phyloP scores from a whole-genome alignment of 75 land plant species.

The Chamaecyparis obtusa region DNA sequence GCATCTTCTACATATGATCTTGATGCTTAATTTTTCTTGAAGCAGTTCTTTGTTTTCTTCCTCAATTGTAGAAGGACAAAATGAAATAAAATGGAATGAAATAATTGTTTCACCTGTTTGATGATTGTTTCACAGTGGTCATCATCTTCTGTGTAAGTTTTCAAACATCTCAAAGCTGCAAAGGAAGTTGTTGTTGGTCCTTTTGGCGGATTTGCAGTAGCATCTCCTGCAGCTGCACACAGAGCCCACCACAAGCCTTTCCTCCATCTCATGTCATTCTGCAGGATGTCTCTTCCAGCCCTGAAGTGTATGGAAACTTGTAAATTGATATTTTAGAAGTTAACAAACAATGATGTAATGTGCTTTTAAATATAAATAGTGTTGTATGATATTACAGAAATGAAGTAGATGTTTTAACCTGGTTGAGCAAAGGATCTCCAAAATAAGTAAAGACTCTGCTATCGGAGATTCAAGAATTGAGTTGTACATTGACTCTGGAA shows the following conservation, averaged over 20 bases:
- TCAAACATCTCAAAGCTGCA: conserved; percentile 47
- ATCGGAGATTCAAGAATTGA: conserved; percentile 32
- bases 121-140: conserved; percentile 25
- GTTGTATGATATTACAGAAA: background rate
- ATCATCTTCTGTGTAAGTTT: conserved; percentile 36
- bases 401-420: conserved; percentile 15
- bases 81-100: background rate
- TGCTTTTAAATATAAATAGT: background rate
- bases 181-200: conserved; percentile 46
- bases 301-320: conserved; percentile 17
- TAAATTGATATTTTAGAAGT: background rate
- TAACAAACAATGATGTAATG: conserved; percentile 4
- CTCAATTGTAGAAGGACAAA: background rate
- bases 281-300: conserved; percentile 33
- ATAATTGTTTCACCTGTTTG: conserved; percentile 24
- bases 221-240: conserved; percentile 45
- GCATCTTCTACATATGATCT: background rate
- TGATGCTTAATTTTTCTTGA: background rate
- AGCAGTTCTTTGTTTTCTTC: background rate
- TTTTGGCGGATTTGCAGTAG: conserved; percentile 28
- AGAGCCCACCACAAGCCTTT: conserved; percentile 55
- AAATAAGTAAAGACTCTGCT: conserved; percentile 38
- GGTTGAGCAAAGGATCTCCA: conserved; percentile 34
- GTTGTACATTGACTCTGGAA: conserved; percentile 28
- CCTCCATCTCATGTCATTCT: conserved; percentile 40